These are phyloP conservation scores for Kandelia obovata DNA, from an alignment of 345 rosid genomes.

Conservation along the genomic window DNA sequence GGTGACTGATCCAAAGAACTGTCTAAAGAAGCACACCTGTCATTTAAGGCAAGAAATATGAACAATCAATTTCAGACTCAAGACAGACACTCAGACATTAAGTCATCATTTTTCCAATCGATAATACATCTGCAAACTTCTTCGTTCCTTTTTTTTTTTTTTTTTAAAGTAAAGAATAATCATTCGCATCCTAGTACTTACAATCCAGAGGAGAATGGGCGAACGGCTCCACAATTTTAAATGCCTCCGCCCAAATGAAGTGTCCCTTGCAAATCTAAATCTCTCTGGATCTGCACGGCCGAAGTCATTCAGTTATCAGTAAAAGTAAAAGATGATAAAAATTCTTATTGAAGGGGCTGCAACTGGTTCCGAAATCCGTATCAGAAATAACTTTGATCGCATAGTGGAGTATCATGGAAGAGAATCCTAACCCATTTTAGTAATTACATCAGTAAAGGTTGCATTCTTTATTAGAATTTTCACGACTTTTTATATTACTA, in stretches of 20 bases:
- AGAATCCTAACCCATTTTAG: no score
- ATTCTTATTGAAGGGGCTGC: neutral
- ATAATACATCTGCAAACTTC: no score
- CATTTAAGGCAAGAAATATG: neutral
- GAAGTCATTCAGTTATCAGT: neutral
- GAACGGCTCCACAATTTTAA: slow-evolving; percentile 59
- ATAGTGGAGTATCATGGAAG: no score
- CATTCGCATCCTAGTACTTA: slow-evolving; percentile 20
- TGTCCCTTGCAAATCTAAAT: slow-evolving; percentile 91
- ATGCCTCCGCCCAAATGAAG: slow-evolving; percentile 92
- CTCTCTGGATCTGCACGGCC: slow-evolving; percentile 71
- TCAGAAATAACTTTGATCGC: neutral
- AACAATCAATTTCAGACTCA: neutral
- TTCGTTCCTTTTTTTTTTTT: no score
- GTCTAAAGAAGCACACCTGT: slow-evolving; percentile 94
- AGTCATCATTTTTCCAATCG: no score
- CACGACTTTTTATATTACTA: no score
- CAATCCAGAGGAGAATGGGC: slow-evolving; percentile 64
- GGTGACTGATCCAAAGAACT: slow-evolving; percentile 78
- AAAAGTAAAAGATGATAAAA: neutral
- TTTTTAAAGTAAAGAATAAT: no score
- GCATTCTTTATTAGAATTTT: no score
- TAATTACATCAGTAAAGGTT: no score
- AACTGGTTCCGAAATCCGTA: neutral
- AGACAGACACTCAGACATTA: neutral